phyloP scores from a whole-genome alignment of 805 yeast species.

The Komagataella populi region DNA sequence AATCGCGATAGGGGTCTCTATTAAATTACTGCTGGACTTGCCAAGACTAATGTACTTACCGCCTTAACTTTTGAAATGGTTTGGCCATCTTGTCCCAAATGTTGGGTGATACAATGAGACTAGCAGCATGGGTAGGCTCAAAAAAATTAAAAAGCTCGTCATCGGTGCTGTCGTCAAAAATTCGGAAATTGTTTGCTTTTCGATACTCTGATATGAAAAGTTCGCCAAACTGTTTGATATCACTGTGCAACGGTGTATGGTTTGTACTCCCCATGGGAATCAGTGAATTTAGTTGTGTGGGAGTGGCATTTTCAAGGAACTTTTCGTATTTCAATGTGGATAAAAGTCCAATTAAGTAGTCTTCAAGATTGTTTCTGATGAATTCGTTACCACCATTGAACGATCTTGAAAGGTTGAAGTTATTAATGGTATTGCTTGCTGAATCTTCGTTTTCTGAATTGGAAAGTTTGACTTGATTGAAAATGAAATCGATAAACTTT shows the following conservation, averaged over 20 bases:
- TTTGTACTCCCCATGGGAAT: slow-evolving; percentile 3
- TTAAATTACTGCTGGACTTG: neutral
- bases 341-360: slow-evolving; percentile 66
- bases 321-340: slow-evolving; percentile 59
- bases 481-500: slow-evolving; percentile 55
- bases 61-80: neutral
- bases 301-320: slow-evolving; percentile 28
- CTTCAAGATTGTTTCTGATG: slow-evolving; percentile 80
- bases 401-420: slow-evolving; percentile 7
- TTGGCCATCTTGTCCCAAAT: neutral
- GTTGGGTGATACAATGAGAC: neutral
- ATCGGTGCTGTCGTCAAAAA: slow-evolving; percentile 46
- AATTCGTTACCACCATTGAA: slow-evolving; percentile 77
- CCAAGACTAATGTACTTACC: neutral
- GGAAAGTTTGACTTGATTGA: slow-evolving; percentile 28
- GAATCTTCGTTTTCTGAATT: slow-evolving; percentile 23
- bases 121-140: slow-evolving; percentile 18
- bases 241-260: slow-evolving; percentile 15
- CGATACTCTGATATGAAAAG: slow-evolving; percentile 41
- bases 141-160: slow-evolving; percentile 45
- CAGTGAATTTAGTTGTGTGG: slow-evolving; percentile 19
- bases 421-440: slow-evolving; percentile 14
- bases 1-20: neutral
- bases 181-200: slow-evolving; percentile 34
- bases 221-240: slow-evolving; percentile 26